Percentiles rank a stretch among this genome's conserved stretches.
Conservation (phyloP, 768 basidiomycete species). For the Lentinula lateritia region DNA sequence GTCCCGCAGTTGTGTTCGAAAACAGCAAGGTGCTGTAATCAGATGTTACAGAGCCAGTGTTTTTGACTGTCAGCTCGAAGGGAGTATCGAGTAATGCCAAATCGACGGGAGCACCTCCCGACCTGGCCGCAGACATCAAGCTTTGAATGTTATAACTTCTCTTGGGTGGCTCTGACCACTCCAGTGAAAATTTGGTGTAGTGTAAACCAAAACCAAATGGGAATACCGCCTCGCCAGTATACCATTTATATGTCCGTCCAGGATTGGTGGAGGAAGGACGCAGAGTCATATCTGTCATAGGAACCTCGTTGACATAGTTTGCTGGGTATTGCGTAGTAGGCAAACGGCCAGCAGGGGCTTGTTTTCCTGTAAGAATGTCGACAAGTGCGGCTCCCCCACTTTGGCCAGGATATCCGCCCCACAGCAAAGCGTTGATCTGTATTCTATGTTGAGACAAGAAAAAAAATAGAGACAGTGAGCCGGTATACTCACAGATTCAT, state of each 20-base stretch:
- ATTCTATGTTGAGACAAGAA: neutral
- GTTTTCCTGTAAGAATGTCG: conserved; percentile 46
- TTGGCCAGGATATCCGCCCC: conserved; percentile 56
- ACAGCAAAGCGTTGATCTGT: conserved; percentile 48
- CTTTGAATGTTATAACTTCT: conserved; percentile 33
- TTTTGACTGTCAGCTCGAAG: conserved; percentile 42
- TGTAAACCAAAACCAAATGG: conserved; percentile 51
- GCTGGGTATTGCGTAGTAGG: conserved; percentile 50
- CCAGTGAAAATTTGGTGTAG: conserved; percentile 43
- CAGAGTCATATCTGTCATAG: conserved; percentile 56
- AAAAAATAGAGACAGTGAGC: neutral
- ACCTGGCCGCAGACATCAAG: conserved; percentile 24
- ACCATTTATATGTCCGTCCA: conserved; percentile 58
- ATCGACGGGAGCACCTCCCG: conserved; percentile 25
- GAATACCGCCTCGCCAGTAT: conserved; percentile 42
- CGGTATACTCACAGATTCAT: conserved; percentile 26
- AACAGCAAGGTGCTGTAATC: conserved; percentile 55
- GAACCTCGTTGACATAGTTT: conserved; percentile 38
- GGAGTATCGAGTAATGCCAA: conserved; percentile 38
- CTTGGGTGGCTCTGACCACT: conserved; percentile 30
- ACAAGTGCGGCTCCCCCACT: conserved; percentile 49
- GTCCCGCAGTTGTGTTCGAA: conserved; percentile 40
- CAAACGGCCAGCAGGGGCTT: conserved; percentile 50
- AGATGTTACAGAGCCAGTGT: conserved; percentile 42
- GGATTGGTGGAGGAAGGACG: conserved; percentile 44